Conservation (phyloP, 2,329 filamentous ascomycete genomes). For the Aspergillus awamori region DNA sequence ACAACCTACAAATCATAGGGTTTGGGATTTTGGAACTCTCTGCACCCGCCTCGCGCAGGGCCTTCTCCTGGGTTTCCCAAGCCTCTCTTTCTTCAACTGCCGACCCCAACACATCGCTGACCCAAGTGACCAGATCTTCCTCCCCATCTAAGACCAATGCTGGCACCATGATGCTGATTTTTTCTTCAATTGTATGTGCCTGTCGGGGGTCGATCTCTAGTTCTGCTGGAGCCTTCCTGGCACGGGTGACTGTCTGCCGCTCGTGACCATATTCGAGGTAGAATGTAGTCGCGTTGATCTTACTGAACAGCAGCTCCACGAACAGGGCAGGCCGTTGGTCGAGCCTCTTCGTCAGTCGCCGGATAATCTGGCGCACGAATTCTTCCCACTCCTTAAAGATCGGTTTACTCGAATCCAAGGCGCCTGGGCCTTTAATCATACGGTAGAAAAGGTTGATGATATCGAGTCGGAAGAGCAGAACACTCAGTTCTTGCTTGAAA, state of each 20-base stretch:
- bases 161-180: slow-evolving; percentile 78
- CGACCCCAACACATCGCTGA: slow-evolving; percentile 69
- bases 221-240: slow-evolving; percentile 73
- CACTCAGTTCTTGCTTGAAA: slow-evolving; percentile 90
- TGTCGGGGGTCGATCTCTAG: slow-evolving; percentile 77
- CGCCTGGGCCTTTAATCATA: slow-evolving; percentile 87
- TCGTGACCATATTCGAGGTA: slow-evolving; percentile 92
- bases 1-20: slow-evolving; percentile 51
- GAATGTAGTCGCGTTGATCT: slow-evolving; percentile 78
- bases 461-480: slow-evolving; percentile 87
- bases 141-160: slow-evolving; percentile 80
- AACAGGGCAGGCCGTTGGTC: slow-evolving; percentile 82
- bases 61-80: slow-evolving; percentile 74
- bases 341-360: slow-evolving; percentile 79
- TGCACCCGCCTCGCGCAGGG: slow-evolving; percentile 52
- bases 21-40: slow-evolving; percentile 30
- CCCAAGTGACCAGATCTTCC: slow-evolving; percentile 75
- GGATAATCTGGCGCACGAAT: slow-evolving; percentile 79
- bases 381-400: slow-evolving; percentile 90
- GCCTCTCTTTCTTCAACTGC: slow-evolving; percentile 73
- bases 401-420: slow-evolving; percentile 67
- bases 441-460: slow-evolving; percentile 85
- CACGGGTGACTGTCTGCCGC: slow-evolving; percentile 69
- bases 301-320: slow-evolving; percentile 93
- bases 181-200: slow-evolving; percentile 63